Evolutionary conservation across 345 rosid genomes (phyloP).

Genomic region (Turritis glabra): DNA sequence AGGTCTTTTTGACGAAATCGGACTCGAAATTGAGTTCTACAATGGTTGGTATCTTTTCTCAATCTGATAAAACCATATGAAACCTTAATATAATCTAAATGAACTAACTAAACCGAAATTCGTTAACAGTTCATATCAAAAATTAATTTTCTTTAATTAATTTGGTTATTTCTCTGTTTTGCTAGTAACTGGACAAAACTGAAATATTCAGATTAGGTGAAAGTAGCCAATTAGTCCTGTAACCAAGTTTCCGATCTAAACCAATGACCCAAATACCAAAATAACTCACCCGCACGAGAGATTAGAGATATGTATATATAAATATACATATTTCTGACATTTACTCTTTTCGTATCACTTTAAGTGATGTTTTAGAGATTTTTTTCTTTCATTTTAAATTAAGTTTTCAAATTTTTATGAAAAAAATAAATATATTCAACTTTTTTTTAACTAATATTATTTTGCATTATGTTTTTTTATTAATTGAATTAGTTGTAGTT

Average conservation of each 20-base stretch:
- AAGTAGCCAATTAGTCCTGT: neutral
- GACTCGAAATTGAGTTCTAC: neutral
- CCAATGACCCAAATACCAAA: neutral
- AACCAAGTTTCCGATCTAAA: neutral
- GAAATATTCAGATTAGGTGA: neutral
- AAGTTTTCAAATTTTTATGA: no score
- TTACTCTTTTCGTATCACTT: no score
- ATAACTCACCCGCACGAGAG: neutral
- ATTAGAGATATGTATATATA: neutral
- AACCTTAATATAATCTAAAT: neutral
- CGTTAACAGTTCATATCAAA: neutral
- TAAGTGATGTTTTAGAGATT: no score
- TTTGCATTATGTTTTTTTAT: no score
- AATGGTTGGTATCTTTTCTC: neutral
- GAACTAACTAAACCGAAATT: neutral
- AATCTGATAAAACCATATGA: neutral
- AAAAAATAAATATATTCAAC: no score
- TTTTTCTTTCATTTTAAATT: no score
- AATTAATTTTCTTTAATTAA: no score
- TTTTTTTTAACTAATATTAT: no score
- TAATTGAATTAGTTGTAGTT: no score
- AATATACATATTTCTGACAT: neutral
- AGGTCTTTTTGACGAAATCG: neutral
- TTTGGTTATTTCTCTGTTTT: neutral
- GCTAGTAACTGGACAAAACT: neutral